These are phyloP conservation scores for Juncus inflexus DNA, from an alignment of 176 grass and related monocot species.

Conservation along the genomic window DNA sequence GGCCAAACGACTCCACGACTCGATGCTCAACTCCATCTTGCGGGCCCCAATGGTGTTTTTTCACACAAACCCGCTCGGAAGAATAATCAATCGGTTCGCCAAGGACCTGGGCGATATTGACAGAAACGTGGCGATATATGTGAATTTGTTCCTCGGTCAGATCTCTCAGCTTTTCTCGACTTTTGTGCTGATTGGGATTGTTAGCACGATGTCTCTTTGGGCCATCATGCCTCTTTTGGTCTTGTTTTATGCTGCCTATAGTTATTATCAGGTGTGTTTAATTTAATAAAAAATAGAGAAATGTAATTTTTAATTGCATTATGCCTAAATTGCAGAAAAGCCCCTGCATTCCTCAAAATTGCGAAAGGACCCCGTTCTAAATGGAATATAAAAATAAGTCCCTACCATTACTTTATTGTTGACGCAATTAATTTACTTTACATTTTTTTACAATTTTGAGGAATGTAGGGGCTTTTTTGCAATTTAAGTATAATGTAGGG, in stretches of 20 bases:
- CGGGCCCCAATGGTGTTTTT: conserved; percentile 99
- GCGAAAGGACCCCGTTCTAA: no score
- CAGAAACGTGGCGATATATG: conserved; percentile 72
- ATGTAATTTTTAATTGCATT: no score
- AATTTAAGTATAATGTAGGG: not conserved
- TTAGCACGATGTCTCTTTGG: conserved; percentile 97
- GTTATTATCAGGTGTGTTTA: conserved; percentile 67
- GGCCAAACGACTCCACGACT: conserved; percentile 79
- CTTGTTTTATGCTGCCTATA: conserved; percentile 90
- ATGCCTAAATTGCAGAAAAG: not conserved
- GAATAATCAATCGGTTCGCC: conserved; percentile 97
- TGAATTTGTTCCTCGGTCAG: conserved; percentile 94
- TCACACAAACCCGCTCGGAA: conserved; percentile 96
- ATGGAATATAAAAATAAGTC: conserved; percentile 1
- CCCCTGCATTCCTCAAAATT: not conserved
- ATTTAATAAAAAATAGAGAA: no score
- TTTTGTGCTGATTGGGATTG: conserved; percentile 92
- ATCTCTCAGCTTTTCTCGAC: conserved; percentile 90
- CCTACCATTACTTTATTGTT: not conserved
- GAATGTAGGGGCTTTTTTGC: not conserved
- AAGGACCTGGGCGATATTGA: conserved; percentile 96
- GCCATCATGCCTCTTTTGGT: conserved; percentile 94
- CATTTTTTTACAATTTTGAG: no score
- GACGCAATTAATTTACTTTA: no score
- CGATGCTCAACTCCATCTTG: conserved; percentile 94